Percentiles rank a stretch among this genome's conserved stretches.
Evolutionary conservation across 495 filamentous ascomycete species (phyloP).

Genomic region (Geopyxis carbonaria): DNA sequence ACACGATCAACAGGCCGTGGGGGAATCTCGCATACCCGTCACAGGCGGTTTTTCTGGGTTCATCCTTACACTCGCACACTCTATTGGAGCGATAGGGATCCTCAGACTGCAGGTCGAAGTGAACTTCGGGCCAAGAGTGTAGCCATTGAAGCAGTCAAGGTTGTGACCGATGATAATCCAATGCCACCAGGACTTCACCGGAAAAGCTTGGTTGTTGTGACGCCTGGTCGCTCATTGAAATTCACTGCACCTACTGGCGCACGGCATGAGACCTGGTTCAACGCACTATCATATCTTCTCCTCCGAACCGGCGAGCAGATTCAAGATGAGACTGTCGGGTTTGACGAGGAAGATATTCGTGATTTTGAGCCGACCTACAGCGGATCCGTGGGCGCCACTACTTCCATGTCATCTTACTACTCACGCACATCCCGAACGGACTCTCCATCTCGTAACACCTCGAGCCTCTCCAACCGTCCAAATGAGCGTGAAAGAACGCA

Average conservation of each 20-base stretch:
- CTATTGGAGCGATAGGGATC: conserved; percentile 92
- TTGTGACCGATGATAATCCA: conserved; percentile 91
- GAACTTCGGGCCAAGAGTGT: conserved; percentile 88
- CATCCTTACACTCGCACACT: conserved; percentile 93
- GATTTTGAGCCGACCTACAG: conserved; percentile 69
- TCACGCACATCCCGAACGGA: conserved; percentile 22
- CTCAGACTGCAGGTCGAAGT: conserved; percentile 52
- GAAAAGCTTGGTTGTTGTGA: conserved; percentile 79
- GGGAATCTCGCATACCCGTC: conserved; percentile 71
- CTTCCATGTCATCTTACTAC: conserved; percentile 51
- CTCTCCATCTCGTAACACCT: conserved; percentile 25
- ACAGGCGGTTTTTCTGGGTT: conserved; percentile 96
- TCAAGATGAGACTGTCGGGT: conserved; percentile 38
- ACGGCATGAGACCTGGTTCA: conserved; percentile 96
- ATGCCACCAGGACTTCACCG: conserved; percentile 87
- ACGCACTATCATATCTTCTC: conserved; percentile 78
- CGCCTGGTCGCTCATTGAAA: conserved; percentile 71
- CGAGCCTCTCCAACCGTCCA: conserved; percentile 28
- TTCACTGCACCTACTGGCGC: conserved; percentile 89
- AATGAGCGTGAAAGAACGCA: conserved; percentile 25
- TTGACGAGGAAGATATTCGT: conserved; percentile 55
- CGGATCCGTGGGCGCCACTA: conserved; percentile 37
- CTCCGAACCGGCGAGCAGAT: conserved; percentile 42
- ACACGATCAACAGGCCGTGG: conserved; percentile 76
- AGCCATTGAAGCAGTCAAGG: conserved; percentile 77